These are phyloP conservation scores for Oropetium thomaeum DNA, from an alignment of 176 grass and related monocot genomes.

Conservation along the genomic window DNA sequence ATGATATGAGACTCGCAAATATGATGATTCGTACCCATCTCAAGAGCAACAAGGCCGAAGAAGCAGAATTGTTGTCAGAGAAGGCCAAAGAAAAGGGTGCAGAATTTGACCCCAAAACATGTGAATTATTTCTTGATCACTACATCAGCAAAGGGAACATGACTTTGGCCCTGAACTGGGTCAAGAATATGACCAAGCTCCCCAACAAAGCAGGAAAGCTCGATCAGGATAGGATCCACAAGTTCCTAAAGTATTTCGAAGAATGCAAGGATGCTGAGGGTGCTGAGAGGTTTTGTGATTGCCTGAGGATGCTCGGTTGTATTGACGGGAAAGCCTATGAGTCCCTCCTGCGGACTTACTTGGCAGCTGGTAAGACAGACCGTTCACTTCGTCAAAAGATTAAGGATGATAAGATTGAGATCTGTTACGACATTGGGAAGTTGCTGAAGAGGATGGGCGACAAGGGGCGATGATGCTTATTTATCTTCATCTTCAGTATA, in stretches of 20 bases:
- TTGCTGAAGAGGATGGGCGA: conserved; percentile 50
- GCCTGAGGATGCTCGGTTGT: conserved; percentile 40
- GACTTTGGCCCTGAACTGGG: conserved; percentile 52
- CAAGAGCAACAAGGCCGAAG: conserved; percentile 41
- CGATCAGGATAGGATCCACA: conserved; percentile 45
- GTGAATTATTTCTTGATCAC: conserved; percentile 58
- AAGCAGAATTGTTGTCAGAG: conserved; percentile 51
- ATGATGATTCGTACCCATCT: conserved; percentile 54
- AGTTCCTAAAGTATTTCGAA: conserved; percentile 57
- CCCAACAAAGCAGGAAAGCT: conserved; percentile 49
- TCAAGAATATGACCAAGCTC: conserved; percentile 45
- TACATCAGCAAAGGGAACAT: conserved; percentile 40
- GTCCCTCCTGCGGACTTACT: conserved; percentile 43
- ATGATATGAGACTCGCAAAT: conserved; percentile 61
- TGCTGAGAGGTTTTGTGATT: conserved; percentile 38
- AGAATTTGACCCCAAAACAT: conserved; percentile 43
- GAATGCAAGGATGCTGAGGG: conserved; percentile 55
- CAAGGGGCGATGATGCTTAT: conserved; percentile 30
- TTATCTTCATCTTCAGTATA: not conserved
- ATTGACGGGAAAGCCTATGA: conserved; percentile 54
- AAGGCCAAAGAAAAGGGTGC: conserved; percentile 58
- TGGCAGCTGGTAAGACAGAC: conserved; percentile 35
- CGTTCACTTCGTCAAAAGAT: conserved; percentile 41
- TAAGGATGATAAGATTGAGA: conserved; percentile 53
- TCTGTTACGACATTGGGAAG: conserved; percentile 42